Base-by-base conservation (phyloP, 257 asterid genomes). In the Lycium ferocissimum region DNA sequence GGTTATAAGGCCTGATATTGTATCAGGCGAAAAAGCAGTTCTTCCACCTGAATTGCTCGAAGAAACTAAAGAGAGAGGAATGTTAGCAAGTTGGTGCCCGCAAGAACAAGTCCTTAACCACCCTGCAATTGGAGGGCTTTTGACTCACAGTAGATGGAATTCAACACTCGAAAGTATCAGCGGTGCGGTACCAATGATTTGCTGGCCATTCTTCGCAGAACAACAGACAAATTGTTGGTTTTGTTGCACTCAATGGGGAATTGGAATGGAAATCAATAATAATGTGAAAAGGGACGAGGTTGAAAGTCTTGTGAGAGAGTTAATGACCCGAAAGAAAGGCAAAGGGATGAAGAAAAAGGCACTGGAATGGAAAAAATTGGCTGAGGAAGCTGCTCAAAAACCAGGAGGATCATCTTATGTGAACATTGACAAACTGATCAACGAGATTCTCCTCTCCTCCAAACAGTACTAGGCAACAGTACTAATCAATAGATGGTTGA, bases 131-230 rank as follows among this genome's bases (percentile, higher is more conserved):
- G 81, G 82, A 13, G 88, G 84, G 8, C 78, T 86, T n/a, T n/a
- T 83, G 75, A 83, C 86, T 11, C 89, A 86, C 17, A 45, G 47
- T 47, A 82, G 86, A 15, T 85, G 88, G 88, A 85, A 85, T 53
- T 85, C 88, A 8, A 73, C 76, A 2, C 56, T 85, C 35, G 84
- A 86, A 78, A 86, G 88, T 58, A 40, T 86, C 0, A 22, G 67
- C 2, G 51, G 40, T 65, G 89, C 86, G 9, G 85, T 86, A 40
- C 85, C 89, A 18, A 76, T 86, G 88, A 33, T 86, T 5, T 86
- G 88, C 14, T 86, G 89, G 86, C 89, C 89, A 0, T 86, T 86
- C 7, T 86, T 86, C 33, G 88, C 83, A 0, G 88, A 86, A 4
- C 85, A 86, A 7, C 85, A 73, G 20, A 82, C 85, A 15, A 66